A percentile compares a stretch with the other conserved stretches of the same genome.
Conservation (phyloP, 1,284 basidiomycete genomes). For the Ustilago loliicola region DNA sequence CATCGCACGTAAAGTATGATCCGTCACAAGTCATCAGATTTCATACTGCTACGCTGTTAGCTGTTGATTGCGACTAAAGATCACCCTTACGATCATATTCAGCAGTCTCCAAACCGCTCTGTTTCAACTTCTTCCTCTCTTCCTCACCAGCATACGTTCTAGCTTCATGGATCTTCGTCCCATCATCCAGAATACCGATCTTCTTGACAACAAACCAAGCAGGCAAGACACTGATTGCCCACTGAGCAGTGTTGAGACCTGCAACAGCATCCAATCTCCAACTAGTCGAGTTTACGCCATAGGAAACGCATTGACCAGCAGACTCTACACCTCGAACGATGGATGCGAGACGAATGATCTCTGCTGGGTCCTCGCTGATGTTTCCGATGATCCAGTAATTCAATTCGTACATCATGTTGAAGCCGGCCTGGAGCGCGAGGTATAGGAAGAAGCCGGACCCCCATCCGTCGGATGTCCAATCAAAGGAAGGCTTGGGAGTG, state of each 20-base stretch:
- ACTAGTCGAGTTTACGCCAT: constrained; percentile 64
- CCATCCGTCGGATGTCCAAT: constrained; percentile 66
- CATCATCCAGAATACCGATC: constrained; percentile 57
- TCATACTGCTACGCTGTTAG: background rate
- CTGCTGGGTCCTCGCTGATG: constrained; percentile 49
- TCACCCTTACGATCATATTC: constrained; percentile 47
- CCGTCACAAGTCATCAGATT: background rate
- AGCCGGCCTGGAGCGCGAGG: constrained; percentile 64
- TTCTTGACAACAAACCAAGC: constrained; percentile 65
- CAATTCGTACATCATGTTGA: constrained; percentile 62
- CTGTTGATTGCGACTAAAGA: background rate
- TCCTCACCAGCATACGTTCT: constrained; percentile 53
- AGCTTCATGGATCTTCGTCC: constrained; percentile 50
- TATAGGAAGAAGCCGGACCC: constrained; percentile 63
- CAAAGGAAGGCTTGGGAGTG: constrained; percentile 46
- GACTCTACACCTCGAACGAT: constrained; percentile 66
- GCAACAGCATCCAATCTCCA: constrained; percentile 63
- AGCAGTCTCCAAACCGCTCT: constrained; percentile 24
- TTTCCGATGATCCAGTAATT: constrained; percentile 65
- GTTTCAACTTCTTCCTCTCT: constrained; percentile 44
- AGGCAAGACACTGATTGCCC: constrained; percentile 51
- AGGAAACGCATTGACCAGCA: constrained; percentile 66
- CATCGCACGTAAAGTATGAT: background rate
- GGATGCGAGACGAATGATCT: constrained; percentile 64
- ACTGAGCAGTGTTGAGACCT: constrained; percentile 66